These are phyloP conservation scores for Suillus tomentosus DNA, from an alignment of 768 basidiomycete species.

Conservation along the genomic window DNA sequence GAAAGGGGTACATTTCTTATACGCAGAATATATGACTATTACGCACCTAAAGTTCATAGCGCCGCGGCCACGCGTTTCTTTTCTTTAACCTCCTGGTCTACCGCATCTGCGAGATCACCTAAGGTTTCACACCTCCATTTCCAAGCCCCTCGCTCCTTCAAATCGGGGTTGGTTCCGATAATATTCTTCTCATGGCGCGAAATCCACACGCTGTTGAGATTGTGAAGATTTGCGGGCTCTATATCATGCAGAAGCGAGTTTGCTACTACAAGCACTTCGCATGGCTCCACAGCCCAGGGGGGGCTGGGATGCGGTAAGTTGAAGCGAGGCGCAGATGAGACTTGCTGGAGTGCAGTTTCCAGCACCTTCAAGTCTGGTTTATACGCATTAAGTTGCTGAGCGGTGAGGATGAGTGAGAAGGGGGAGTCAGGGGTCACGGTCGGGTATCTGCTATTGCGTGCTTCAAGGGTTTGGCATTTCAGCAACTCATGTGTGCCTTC, in stretches of 20 bases:
- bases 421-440: constrained; percentile 49
- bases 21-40: neutral
- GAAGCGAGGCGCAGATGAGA: constrained; percentile 23
- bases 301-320: constrained; percentile 23
- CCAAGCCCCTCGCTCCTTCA: constrained; percentile 46
- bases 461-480: constrained; percentile 10
- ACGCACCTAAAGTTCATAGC: neutral
- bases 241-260: constrained; percentile 71
- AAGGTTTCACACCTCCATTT: constrained; percentile 60
- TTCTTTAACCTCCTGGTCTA: constrained; percentile 42
- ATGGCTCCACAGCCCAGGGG: constrained; percentile 31
- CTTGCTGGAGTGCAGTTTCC: constrained; percentile 31
- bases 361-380: constrained; percentile 58
- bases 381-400: constrained; percentile 73
- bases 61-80: neutral
- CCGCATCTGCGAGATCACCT: constrained; percentile 60
- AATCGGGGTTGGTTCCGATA: constrained; percentile 41
- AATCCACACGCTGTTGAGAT: constrained; percentile 67
- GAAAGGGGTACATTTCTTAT: neutral
- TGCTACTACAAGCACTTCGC: constrained; percentile 63
- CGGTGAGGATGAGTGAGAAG: constrained; percentile 69
- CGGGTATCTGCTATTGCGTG: constrained; percentile 36
- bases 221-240: constrained; percentile 57
- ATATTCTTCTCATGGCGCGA: constrained; percentile 40
- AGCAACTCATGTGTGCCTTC: constrained; percentile 58